Conservation (phyloP, 1,139 yeast genomes). For the Kodamaea suecica region DNA sequence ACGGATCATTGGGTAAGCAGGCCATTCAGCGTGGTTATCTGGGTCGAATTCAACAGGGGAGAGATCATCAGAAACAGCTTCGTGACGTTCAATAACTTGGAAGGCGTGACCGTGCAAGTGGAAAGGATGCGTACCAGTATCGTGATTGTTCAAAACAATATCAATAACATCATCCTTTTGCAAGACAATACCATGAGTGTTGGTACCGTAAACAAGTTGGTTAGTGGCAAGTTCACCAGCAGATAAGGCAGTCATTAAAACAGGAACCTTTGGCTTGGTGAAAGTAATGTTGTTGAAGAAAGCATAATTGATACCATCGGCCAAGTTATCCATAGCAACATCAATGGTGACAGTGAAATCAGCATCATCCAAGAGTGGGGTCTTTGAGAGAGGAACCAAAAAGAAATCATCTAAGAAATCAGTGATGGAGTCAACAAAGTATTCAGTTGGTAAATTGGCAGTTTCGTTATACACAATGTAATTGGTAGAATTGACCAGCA, state of each 20-base stretch:
- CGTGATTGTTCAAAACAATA: constrained; percentile 65
- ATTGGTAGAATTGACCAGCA: constrained; percentile 67
- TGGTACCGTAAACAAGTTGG: constrained; percentile 57
- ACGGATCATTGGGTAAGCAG: constrained; percentile 60
- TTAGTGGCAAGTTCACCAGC: constrained; percentile 60
- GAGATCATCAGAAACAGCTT: constrained; percentile 32
- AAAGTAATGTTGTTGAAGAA: constrained; percentile 84
- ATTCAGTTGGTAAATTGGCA: constrained; percentile 22
- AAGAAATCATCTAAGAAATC: constrained; percentile 61
- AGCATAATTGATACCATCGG: constrained; percentile 84
- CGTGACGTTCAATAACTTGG: constrained; percentile 51
- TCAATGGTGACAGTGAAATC: constrained; percentile 64
- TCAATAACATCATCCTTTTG: constrained; percentile 68
- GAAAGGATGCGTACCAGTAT: constrained; percentile 85
- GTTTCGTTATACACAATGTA: constrained; percentile 57
- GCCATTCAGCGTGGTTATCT: constrained; percentile 32
- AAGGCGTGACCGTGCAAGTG: constrained; percentile 80
- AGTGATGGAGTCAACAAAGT: constrained; percentile 41
- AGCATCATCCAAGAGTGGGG: constrained; percentile 55
- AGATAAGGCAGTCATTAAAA: constrained; percentile 69
- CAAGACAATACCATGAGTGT: constrained; percentile 70
- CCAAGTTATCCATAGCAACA: constrained; percentile 75
- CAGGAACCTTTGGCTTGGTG: constrained; percentile 76
- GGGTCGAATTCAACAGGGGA: constrained; percentile 40
- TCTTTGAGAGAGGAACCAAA: constrained; percentile 54